Evolutionary conservation across 1,284 basidiomycete species (phyloP).

Genomic region (Puccinia triticina): DNA sequence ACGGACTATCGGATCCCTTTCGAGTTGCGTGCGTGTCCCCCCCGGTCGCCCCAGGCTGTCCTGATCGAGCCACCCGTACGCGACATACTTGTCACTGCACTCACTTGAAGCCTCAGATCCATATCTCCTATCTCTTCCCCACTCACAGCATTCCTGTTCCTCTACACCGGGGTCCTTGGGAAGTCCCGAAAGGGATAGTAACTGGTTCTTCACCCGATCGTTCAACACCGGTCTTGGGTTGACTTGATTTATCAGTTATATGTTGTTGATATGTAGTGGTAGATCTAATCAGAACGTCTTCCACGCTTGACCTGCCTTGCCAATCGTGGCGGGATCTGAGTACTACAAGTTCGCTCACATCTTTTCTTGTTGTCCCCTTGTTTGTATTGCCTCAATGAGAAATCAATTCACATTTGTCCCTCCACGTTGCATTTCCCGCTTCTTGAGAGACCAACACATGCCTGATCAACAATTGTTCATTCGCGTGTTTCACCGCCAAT

Average conservation of each 20-base stretch:
- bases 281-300: neutral
- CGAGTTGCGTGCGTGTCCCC: too few relatives aligned
- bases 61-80: too few relatives aligned
- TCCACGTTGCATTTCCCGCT: too few relatives aligned
- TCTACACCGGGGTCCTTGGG: neutral
- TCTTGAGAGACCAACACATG: too few relatives aligned
- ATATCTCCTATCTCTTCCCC: neutral
- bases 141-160: slow-evolving; percentile 22
- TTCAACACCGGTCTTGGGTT: slow-evolving; percentile 7
- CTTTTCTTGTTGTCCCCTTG: neutral
- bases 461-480: too few relatives aligned
- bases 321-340: slow-evolving; percentile 7
- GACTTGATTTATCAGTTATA: neutral
- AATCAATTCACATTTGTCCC: too few relatives aligned
- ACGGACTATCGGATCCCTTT: too few relatives aligned
- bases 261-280: neutral
- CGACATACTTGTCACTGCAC: too few relatives aligned
- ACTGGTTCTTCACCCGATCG: neutral
- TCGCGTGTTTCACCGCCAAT: too few relatives aligned
- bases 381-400: too few relatives aligned
- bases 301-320: slow-evolving; percentile 19
- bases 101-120: neutral
- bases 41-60: too few relatives aligned
- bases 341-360: slow-evolving; percentile 2
- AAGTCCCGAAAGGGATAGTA: slow-evolving; percentile 5